Evolutionary conservation across 225 moss, liverwort and hornwort species (phyloP).

Genomic region (Pseudoscleropodium purum): DNA sequence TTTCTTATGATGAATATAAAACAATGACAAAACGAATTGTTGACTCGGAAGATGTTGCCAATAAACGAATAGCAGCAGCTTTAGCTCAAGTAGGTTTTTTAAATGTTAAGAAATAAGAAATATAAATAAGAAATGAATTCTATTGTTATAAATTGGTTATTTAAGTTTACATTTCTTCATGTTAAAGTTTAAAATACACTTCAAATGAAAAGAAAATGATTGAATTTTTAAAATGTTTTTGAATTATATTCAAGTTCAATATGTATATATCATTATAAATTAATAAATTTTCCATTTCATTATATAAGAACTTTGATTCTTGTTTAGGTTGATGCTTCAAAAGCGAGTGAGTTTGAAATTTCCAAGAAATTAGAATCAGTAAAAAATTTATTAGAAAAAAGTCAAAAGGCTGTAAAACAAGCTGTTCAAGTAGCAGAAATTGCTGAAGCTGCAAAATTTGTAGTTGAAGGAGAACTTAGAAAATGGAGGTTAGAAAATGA

Average conservation of each 20-base stretch:
- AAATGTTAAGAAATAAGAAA: not conserved
- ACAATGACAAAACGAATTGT: slow-evolving; percentile 13
- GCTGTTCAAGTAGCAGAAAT: slow-evolving; percentile 23
- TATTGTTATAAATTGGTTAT: not conserved
- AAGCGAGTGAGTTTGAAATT: slow-evolving; percentile 26
- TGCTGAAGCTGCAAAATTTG: slow-evolving; percentile 31
- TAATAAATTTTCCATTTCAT: too few species aligned
- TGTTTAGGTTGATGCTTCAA: slow-evolving; percentile 28
- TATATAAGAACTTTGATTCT: not conserved
- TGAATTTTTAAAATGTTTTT: not conserved
- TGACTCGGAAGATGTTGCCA: slow-evolving; percentile 18
- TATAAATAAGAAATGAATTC: not conserved
- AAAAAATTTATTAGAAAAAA: slow-evolving; percentile 5
- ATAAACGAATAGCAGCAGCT: slow-evolving; percentile 21
- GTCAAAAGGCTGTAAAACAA: slow-evolving; percentile 20
- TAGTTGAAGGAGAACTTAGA: slow-evolving; percentile 30
- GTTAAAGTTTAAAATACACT: not conserved
- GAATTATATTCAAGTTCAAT: not conserved
- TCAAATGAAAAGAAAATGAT: not conserved
- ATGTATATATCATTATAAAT: not conserved
- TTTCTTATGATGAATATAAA: slow-evolving; percentile 30
- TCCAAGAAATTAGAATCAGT: slow-evolving; percentile 17
- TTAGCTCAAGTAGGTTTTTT: slow-evolving; percentile 13
- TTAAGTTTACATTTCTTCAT: accelerated
- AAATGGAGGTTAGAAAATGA: slow-evolving; percentile 44